phyloP scores from a whole-genome alignment of 2,329 filamentous ascomycete genomes.

The Sclerotinia minor region DNA sequence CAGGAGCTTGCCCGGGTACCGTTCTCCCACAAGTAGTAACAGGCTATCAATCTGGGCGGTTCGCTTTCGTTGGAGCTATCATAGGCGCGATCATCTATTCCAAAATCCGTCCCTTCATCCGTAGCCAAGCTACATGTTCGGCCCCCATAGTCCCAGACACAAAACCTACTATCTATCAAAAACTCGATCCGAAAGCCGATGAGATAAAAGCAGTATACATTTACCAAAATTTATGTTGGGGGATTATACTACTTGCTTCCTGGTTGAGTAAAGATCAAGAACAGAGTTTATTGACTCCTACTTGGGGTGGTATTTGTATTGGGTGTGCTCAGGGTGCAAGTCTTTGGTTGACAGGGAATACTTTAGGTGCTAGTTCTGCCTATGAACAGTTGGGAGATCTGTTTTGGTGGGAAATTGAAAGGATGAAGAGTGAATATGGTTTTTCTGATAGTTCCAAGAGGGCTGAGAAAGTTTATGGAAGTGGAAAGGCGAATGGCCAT shows the following conservation, averaged over 20 bases:
- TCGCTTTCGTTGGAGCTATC: conserved; percentile 55
- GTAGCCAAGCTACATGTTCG: conserved; percentile 7
- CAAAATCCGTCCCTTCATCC: conserved; percentile 20
- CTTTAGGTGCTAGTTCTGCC: conserved; percentile 61
- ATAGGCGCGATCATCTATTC: conserved; percentile 55
- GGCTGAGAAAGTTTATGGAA: not conserved
- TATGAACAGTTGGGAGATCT: conserved; percentile 62
- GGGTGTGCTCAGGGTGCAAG: conserved; percentile 59
- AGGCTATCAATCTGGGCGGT: conserved; percentile 53
- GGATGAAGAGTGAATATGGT: not conserved
- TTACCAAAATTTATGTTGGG: conserved; percentile 33
- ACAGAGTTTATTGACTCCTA: conserved; percentile 29
- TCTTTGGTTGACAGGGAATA: conserved; percentile 51
- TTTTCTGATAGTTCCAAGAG: not conserved
- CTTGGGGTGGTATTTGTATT: conserved; percentile 58
- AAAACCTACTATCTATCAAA: conserved; percentile 34
- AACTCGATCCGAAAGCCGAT: conserved; percentile 17
- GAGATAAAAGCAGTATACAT: conserved; percentile 23
- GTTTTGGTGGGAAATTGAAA: conserved; percentile 45
- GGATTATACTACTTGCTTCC: conserved; percentile 22
- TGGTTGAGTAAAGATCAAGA: conserved; percentile 21
- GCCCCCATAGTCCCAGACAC: not conserved
- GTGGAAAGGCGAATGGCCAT: not conserved
- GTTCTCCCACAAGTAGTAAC: conserved; percentile 60
- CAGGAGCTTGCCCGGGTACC: conserved; percentile 66